Base-by-base conservation (phyloP, 1,284 basidiomycete species). In the Trichosporon sp. region DNA sequence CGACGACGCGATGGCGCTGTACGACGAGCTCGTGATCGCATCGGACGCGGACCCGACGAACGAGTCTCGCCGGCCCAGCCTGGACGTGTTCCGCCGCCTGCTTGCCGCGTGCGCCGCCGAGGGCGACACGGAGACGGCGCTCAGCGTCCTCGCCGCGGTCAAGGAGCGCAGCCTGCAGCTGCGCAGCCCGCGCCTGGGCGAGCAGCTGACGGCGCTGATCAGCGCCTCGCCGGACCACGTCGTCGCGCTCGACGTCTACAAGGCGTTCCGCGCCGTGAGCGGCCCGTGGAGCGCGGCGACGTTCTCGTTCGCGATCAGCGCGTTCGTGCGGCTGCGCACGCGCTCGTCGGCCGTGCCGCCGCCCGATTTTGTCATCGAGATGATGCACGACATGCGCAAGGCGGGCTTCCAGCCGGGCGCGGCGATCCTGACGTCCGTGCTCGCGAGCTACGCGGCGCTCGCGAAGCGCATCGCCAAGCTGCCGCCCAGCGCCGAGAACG, bases 301-400 rank as follows among this genome's bases (percentile, higher is more conserved):
- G 27, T 60, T 60, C 18, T 60, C 56, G 12, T 60, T 60, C 56
- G 56, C 56, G 27, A 84, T 93, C 63, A 83, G 87, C 68, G 85
- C 86, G 0, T 90, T 91, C 75, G 87, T 88, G 78, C 83, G 84
- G 23, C 83, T 91, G 64, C 84, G 85, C 23, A 88, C 88, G 71
- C 69, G 77, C 75, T 60, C 70, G 70, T 77, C 80, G 74, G 72
- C 76, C 53, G 80, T 87, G 7, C 87, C 89, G 0, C 86, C 89
- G 3, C 85, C 89, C 23, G 85, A 86, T 51, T 85, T 89, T 60
- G 91, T 93, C 76, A 89, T 94, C 79, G 86, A 88, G 65, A 91
- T 98, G 73, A 86, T 96, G 70, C 85, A 86, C 64, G 93, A 97
- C 83, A 95, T 98, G 92, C 89, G 88, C 11, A 79, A 82, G 2